Conservation (phyloP, 805 yeast genomes). For the Suhomyces faveliae region DNA sequence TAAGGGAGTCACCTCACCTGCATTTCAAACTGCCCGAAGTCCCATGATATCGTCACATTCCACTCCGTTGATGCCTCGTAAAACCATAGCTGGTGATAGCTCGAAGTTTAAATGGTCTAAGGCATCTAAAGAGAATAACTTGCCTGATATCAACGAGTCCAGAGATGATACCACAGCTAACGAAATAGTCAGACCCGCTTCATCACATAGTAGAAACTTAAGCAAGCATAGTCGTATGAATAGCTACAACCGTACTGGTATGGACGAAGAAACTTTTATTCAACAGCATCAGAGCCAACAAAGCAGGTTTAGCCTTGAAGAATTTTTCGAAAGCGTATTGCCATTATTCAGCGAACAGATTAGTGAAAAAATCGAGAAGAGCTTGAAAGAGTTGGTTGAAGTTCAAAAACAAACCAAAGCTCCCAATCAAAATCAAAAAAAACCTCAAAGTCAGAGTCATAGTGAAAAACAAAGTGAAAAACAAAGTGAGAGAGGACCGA, state of each 20-base stretch:
- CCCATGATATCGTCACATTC: constrained; percentile 24
- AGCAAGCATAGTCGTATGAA: constrained; percentile 7
- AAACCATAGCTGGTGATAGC: not conserved
- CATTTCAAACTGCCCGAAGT: not conserved
- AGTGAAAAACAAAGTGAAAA: not conserved
- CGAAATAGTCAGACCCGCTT: constrained; percentile 10
- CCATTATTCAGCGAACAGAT: constrained; percentile 12
- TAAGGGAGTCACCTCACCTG: not conserved
- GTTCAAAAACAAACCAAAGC: too few species aligned
- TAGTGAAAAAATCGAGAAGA: constrained; percentile 9
- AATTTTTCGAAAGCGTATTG: constrained; percentile 10
- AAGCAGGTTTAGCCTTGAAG: constrained; percentile 6
- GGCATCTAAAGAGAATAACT: constrained; percentile 2
- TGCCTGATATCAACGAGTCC: constrained; percentile 11
- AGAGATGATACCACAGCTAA: constrained; percentile 14
- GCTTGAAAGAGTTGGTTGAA: constrained; percentile 4
- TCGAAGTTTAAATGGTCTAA: constrained; percentile 6
- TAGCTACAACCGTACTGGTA: constrained; percentile 2
- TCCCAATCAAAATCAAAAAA: not conserved
- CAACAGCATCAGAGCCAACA: constrained; percentile 6
- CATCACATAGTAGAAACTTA: constrained; percentile 7
- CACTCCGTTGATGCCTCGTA: constrained; percentile 18
- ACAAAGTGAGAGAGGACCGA: not conserved
- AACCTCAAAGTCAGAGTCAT: too few species aligned
- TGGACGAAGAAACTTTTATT: constrained; percentile 12